Evolutionary conservation across 108 stramenopile genomes (phyloP).

Genomic region (Cylindrotheca closterium): DNA sequence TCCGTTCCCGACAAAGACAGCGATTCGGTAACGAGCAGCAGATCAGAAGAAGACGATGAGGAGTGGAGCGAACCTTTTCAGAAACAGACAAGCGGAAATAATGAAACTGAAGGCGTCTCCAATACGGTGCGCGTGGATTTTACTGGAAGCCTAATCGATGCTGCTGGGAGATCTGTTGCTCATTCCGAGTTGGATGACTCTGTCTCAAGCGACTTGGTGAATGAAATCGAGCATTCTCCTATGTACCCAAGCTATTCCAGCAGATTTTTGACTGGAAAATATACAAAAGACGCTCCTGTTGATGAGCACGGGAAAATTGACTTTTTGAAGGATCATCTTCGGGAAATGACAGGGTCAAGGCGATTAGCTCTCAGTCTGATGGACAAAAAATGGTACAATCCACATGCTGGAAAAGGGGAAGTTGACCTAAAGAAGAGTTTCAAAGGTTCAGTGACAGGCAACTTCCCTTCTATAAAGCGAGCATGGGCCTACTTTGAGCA

Average conservation of each 20-base stretch:
- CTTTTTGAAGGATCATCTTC: conserved; percentile 41
- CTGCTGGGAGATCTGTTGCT: neutral
- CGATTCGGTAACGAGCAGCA: too few relatives aligned
- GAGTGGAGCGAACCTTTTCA: too few relatives aligned
- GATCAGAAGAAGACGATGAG: too few relatives aligned
- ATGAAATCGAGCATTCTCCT: neutral
- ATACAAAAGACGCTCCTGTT: neutral
- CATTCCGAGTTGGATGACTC: neutral
- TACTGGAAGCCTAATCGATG: neutral
- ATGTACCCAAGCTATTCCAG: neutral
- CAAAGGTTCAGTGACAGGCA: neutral
- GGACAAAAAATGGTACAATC: conserved; percentile 73
- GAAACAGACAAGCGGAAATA: too few relatives aligned
- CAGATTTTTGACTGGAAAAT: neutral
- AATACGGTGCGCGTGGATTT: neutral
- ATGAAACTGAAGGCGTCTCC: too few relatives aligned
- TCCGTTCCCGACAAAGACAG: too few relatives aligned
- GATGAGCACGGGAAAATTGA: neutral
- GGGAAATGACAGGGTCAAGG: conserved; percentile 72
- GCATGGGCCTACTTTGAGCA: conserved; percentile 93
- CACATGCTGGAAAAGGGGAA: conserved; percentile 15
- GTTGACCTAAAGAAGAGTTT: conserved; percentile 2
- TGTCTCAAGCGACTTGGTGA: neutral
- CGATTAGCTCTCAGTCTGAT: conserved; percentile 55
- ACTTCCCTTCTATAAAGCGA: conserved; percentile 35